phyloP scores from a whole-genome alignment of 352 stramenopile species.

The Pythium volutum region DNA sequence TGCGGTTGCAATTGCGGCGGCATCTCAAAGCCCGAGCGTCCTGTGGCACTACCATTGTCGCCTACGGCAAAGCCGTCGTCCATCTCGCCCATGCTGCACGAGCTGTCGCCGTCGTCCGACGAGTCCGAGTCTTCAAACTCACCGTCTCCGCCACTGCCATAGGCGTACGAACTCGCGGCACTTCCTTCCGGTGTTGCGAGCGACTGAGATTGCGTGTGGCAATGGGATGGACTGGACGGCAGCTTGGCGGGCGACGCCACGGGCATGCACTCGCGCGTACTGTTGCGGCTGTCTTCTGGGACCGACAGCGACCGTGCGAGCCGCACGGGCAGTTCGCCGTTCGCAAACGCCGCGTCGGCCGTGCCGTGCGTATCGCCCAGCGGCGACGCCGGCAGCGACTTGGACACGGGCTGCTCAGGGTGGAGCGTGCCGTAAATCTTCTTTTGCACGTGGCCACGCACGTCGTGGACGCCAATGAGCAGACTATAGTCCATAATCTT shows the following conservation, averaged over 20 bases:
- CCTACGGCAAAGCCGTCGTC: conserved; percentile 14
- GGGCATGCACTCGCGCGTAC: conserved; percentile 19
- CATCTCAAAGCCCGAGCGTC: conserved; percentile 5
- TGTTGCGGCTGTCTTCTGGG: conserved; percentile 6
- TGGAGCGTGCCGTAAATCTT: conserved; percentile 40
- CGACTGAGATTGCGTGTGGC: not conserved
- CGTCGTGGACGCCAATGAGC: conserved; percentile 91
- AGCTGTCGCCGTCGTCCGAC: conserved; percentile 10
- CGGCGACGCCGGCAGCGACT: conserved; percentile 44
- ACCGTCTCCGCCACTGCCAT: conserved; percentile 14
- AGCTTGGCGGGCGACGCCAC: not conserved
- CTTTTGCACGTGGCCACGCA: conserved; percentile 48
- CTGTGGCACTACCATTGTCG: not conserved
- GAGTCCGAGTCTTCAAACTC: conserved; percentile 12
- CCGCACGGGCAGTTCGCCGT: conserved; percentile 23
- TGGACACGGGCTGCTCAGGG: conserved; percentile 18
- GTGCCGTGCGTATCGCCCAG: conserved; percentile 12
- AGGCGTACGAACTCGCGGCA: not conserved
- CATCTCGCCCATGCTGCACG: conserved; percentile 8
- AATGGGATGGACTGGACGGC: not conserved
- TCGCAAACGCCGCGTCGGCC: conserved; percentile 15
- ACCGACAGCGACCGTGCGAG: conserved; percentile 31
- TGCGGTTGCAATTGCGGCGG: conserved; percentile 8
- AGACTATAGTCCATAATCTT: conserved; percentile 96
- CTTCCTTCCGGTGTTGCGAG: not conserved